Percentiles rank a stretch among this genome's conserved stretches.
Evolutionary conservation across 2,329 filamentous ascomycete species (phyloP).

Genomic region (Pseudogymnoascus destructans): DNA sequence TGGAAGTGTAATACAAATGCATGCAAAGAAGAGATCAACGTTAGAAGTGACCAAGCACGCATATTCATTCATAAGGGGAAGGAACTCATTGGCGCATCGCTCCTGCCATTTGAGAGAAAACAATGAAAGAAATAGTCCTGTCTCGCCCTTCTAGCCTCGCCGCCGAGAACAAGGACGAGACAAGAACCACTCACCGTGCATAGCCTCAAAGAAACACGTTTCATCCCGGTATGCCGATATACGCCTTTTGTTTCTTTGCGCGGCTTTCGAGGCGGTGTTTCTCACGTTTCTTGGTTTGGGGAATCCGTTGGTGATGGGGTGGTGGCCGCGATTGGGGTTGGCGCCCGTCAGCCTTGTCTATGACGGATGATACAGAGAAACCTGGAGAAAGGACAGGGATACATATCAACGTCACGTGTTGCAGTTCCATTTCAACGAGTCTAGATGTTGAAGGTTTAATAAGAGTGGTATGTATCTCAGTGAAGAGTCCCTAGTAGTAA

Average conservation of each 20-base stretch:
- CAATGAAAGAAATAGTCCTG: neutral
- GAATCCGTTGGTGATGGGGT: neutral
- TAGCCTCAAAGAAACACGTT: slow-evolving; percentile 1
- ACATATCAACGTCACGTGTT: neutral
- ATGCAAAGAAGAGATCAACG: neutral
- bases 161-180: neutral
- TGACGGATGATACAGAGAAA: neutral
- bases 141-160: neutral
- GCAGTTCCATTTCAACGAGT: neutral
- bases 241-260: neutral
- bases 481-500: neutral
- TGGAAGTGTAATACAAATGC: neutral
- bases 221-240: neutral
- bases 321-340: slow-evolving; percentile 1
- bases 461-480: neutral
- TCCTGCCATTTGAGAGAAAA: neutral
- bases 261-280: neutral
- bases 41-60: neutral
- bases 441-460: neutral
- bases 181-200: neutral
- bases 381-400: neutral
- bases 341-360: slow-evolving; percentile 4
- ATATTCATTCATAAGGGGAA: neutral
- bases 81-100: neutral
- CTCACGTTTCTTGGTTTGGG: neutral